These are phyloP conservation scores for Nicotiana knightiana DNA, from an alignment of 257 asterid species.

Conservation along the genomic window DNA sequence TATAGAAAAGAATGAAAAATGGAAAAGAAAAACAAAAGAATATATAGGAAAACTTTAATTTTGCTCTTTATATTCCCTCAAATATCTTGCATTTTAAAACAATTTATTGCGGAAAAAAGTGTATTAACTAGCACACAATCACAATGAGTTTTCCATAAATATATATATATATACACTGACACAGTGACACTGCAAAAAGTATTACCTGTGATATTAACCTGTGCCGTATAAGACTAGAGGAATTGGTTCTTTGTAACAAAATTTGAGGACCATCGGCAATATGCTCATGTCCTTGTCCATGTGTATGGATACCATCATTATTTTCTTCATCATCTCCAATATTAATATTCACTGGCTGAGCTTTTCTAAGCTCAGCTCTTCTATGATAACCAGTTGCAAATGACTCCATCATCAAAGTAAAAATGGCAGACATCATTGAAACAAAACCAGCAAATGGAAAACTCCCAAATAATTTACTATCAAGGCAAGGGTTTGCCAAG, in stretches of 20 bases:
- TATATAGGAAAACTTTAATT: too few species aligned
- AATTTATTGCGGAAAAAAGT: too few species aligned
- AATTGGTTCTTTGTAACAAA: slow-evolving; percentile 10
- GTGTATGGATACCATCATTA: not conserved
- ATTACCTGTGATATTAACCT: slow-evolving; percentile 26
- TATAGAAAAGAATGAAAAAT: too few species aligned
- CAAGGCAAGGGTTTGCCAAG: slow-evolving; percentile 14
- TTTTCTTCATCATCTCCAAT: slow-evolving; percentile 4
- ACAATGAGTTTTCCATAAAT: too few species aligned
- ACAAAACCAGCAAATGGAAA: slow-evolving; percentile 25
- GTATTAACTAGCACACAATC: too few species aligned
- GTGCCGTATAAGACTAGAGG: slow-evolving; percentile 20
- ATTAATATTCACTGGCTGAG: slow-evolving; percentile 20
- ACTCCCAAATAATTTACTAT: slow-evolving; percentile 1
- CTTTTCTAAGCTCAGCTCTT: slow-evolving; percentile 18
- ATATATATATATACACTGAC: too few species aligned
- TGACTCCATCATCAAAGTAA: slow-evolving; percentile 24
- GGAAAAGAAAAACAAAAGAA: too few species aligned
- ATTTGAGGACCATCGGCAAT: slow-evolving; percentile 1
- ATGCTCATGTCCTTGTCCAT: slow-evolving; percentile 7
- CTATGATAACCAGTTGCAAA: slow-evolving; percentile 19
- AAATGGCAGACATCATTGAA: slow-evolving; percentile 24
- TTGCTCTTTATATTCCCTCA: not conserved
- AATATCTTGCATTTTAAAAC: not conserved
- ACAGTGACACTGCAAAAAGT: too few species aligned